A percentile compares a stretch with the other conserved stretches of the same genome.
Conservation (phyloP, 371 early-diverging fungal species). For the Cokeromyces recurvatus region DNA sequence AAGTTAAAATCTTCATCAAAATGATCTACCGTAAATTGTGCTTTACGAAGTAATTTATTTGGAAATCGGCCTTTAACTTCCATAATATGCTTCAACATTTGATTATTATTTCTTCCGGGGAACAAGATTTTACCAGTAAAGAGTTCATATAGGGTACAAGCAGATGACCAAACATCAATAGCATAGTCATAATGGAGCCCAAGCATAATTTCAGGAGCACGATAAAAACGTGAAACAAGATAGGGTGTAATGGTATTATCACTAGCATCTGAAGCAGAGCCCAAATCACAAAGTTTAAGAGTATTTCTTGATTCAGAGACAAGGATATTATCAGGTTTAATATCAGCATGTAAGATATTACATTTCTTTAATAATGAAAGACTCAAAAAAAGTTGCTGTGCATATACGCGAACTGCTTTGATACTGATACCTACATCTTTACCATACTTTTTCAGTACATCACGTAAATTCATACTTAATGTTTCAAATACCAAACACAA, state of each 20-base stretch:
- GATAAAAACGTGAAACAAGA: conserved; percentile 96
- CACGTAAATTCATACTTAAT: conserved; percentile 87
- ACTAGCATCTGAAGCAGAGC: conserved; percentile 82
- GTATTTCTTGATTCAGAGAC: conserved; percentile 75
- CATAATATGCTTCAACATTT: conserved; percentile 94
- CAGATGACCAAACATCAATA: conserved; percentile 98
- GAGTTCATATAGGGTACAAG: conserved; percentile 96
- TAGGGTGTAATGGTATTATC: conserved; percentile 94
- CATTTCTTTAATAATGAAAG: conserved; percentile 80
- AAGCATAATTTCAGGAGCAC: conserved; percentile 99
- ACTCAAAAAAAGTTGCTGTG: conserved; percentile 87
- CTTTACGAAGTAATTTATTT: conserved; percentile 76
- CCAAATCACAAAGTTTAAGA: conserved; percentile 92
- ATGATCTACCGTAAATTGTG: conserved; percentile 74
- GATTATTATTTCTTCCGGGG: conserved; percentile 92
- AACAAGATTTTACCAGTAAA: conserved; percentile 93
- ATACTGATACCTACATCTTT: conserved; percentile 89
- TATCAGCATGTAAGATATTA: conserved; percentile 92
- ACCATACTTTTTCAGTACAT: conserved; percentile 91
- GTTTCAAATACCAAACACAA: conserved; percentile 95
- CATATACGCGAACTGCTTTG: conserved; percentile 88
- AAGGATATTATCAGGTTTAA: conserved; percentile 98
- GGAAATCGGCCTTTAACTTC: conserved; percentile 88
- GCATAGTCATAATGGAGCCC: conserved; percentile 84
- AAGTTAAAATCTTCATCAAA: conserved; percentile 81